A percentile compares a stretch with the other conserved stretches of the same genome.
phyloP scores from a whole-genome alignment of 768 basidiomycete species.

The Sporobolomyces pararoseus region DNA sequence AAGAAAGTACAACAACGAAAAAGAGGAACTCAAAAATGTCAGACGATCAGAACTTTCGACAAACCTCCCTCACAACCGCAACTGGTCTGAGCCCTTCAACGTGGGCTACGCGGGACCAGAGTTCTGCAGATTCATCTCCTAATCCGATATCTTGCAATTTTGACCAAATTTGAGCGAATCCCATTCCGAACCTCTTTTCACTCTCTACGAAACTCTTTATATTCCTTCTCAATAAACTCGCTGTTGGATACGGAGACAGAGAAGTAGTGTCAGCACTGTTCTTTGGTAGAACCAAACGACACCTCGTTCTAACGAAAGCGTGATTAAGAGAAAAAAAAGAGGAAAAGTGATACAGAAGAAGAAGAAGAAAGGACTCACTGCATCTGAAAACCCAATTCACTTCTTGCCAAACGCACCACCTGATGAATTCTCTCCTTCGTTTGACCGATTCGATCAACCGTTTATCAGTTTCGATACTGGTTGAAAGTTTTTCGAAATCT shows the following conservation, averaged over 20 bases:
- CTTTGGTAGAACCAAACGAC: no score
- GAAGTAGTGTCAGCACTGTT: no score
- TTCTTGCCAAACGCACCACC: conserved; percentile 47
- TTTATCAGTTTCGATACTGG: conserved; percentile 78
- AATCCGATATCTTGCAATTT: background rate
- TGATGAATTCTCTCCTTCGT: conserved; percentile 76
- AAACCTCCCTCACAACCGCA: no score
- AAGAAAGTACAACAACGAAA: no score
- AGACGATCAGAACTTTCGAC: no score
- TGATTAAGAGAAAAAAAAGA: background rate
- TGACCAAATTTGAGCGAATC: background rate
- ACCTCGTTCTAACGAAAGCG: background rate
- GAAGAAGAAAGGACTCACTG: conserved; percentile 20
- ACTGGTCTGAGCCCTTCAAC: no score
- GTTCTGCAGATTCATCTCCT: no score
- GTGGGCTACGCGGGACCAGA: no score
- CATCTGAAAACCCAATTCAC: conserved; percentile 15
- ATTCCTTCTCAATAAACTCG: conserved; percentile 17
- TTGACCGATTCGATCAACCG: conserved; percentile 69
- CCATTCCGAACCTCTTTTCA: background rate
- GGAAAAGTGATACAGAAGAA: no score
- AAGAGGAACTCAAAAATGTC: no score
- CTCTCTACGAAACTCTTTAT: conserved; percentile 4
- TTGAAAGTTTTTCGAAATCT: conserved; percentile 71
- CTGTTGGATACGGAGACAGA: no score